phyloP scores from a whole-genome alignment of 805 yeast species.

The Phaffomyces antillensis region DNA sequence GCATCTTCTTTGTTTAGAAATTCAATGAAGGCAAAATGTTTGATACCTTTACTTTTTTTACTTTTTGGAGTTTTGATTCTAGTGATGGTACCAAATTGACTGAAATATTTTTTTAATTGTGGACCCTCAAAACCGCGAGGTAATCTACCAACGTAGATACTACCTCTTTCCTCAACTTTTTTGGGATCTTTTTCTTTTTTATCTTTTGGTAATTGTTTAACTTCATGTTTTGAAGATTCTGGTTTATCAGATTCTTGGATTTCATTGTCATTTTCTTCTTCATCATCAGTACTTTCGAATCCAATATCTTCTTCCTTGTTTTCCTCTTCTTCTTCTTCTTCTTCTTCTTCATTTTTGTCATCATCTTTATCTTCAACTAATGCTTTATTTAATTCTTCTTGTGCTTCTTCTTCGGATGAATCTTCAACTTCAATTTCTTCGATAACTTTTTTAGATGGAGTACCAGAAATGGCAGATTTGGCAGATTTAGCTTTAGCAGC shows the following conservation, averaged over 20 bases:
- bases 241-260: slow-evolving; percentile 14
- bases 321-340: slow-evolving; percentile 7
- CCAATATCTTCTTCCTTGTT: slow-evolving; percentile 10
- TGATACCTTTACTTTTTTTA: slow-evolving; percentile 83
- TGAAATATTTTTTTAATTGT: slow-evolving; percentile 68
- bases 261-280: slow-evolving; percentile 24
- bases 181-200: slow-evolving; percentile 13
- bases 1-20: slow-evolving; percentile 73
- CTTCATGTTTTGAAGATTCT: slow-evolving; percentile 19
- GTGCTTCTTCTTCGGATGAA: slow-evolving; percentile 7
- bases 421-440: neutral
- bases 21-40: slow-evolving; percentile 88
- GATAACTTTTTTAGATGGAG: neutral
- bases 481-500: neutral
- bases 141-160: slow-evolving; percentile 82
- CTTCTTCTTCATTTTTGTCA: slow-evolving; percentile 11
- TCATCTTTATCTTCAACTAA: slow-evolving; percentile 3
- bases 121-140: slow-evolving; percentile 89
- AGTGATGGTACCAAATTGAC: slow-evolving; percentile 83
- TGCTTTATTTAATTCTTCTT: slow-evolving; percentile 12
- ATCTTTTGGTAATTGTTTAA: slow-evolving; percentile 17
- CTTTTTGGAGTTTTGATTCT: slow-evolving; percentile 80
- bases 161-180: slow-evolving; percentile 41
- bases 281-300: slow-evolving; percentile 15
- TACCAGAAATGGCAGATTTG: no score